These are phyloP conservation scores for Coccomyxa sp. DNA, from an alignment of 139 green algal genomes.

Conservation along the genomic window DNA sequence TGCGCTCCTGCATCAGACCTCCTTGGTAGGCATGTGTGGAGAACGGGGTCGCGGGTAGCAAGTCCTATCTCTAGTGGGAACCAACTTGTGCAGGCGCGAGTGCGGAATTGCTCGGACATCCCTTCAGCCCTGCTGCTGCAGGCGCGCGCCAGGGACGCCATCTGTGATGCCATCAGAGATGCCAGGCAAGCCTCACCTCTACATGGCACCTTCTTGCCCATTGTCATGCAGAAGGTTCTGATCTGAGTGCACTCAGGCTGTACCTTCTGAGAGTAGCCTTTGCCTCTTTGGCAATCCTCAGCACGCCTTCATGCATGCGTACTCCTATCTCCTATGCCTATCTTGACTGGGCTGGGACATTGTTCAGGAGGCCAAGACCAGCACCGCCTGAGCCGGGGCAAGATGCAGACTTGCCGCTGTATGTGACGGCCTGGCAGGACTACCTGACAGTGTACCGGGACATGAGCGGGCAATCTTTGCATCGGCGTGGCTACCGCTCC, in stretches of 20 bases:
- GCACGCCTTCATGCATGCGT: not conserved
- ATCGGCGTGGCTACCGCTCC: slow-evolving; percentile 80
- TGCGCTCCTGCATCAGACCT: no score
- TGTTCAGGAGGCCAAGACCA: slow-evolving; percentile 52
- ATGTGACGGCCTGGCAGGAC: not conserved
- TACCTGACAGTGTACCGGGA: slow-evolving; percentile 44
- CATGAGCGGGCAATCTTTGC: slow-evolving; percentile 75
- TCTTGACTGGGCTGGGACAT: not conserved
- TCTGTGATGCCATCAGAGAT: slow-evolving; percentile 78
- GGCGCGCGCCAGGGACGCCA: slow-evolving; percentile 67
- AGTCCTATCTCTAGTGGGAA: no score
- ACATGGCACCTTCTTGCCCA: not conserved
- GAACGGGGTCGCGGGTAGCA: no score
- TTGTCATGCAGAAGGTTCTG: not conserved
- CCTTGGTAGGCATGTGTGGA: no score
- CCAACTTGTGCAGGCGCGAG: slow-evolving; percentile 35
- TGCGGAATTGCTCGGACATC: slow-evolving; percentile 61
- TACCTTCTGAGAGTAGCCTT: not conserved
- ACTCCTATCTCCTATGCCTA: not conserved
- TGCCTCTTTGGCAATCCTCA: not conserved
- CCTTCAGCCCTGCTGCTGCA: slow-evolving; percentile 21
- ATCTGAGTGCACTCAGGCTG: not conserved
- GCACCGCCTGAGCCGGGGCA: slow-evolving; percentile 33
- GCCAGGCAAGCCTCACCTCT: slow-evolving; percentile 14
- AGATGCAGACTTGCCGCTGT: slow-evolving; percentile 75